These are phyloP conservation scores for Shiraia bambusicola DNA, from an alignment of 2,329 filamentous ascomycete genomes.

Conservation along the genomic window DNA sequence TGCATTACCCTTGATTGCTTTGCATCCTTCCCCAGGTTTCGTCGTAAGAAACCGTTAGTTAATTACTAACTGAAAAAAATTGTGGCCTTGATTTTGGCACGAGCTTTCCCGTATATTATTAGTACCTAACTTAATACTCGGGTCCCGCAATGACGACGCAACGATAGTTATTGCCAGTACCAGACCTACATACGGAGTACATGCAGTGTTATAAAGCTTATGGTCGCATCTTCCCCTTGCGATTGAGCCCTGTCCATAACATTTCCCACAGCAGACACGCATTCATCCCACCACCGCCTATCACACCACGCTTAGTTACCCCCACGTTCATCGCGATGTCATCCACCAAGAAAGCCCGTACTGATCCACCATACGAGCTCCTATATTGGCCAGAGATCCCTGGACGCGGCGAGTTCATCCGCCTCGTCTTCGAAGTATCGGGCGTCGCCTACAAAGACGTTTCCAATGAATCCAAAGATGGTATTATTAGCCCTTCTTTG, in stretches of 20 bases:
- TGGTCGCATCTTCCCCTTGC: background rate
- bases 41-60: no score
- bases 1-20: background rate
- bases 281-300: background rate
- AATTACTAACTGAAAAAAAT: no score
- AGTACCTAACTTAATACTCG: no score
- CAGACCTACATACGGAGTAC: background rate
- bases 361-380: slow-evolving; percentile 58
- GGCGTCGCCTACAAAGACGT: slow-evolving; percentile 66
- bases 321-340: slow-evolving; percentile 18
- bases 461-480: slow-evolving; percentile 54
- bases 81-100: no score
- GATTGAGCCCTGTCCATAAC: slow-evolving; percentile 6
- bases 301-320: background rate
- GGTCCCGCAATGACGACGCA: slow-evolving; percentile 21
- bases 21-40: slow-evolving; percentile 1
- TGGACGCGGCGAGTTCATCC: slow-evolving; percentile 73
- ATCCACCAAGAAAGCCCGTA: slow-evolving; percentile 27
- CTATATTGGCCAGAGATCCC: slow-evolving; percentile 73
- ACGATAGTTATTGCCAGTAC: slow-evolving; percentile 2
- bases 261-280: no score
- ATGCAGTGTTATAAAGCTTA: background rate
- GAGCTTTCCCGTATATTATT: no score
- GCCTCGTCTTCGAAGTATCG: slow-evolving; percentile 70
- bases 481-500: slow-evolving; percentile 9